These are phyloP conservation scores for Thielaviopsis euricoi DNA, from an alignment of 2,329 filamentous ascomycete species.

Conservation along the genomic window DNA sequence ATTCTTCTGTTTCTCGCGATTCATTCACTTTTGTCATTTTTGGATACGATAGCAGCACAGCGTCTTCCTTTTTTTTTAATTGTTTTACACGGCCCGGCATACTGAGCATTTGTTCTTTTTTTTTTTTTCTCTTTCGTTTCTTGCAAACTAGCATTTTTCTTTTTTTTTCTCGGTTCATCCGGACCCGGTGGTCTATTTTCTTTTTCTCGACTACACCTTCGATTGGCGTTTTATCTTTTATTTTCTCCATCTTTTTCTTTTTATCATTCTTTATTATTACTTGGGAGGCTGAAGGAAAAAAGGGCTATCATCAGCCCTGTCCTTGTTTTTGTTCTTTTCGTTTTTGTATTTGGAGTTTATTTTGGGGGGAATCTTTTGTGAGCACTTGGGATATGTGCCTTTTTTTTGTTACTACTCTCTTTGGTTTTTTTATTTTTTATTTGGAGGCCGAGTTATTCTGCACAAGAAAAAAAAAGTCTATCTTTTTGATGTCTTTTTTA, in stretches of 20 bases:
- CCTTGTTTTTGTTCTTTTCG: background rate
- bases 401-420: background rate
- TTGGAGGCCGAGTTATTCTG: background rate
- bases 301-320: background rate
- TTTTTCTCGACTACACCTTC: background rate
- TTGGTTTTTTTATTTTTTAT: background rate
- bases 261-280: background rate
- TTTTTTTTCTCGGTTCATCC: background rate
- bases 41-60: background rate
- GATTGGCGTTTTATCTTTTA: background rate
- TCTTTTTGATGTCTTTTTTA: background rate
- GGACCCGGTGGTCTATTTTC: background rate
- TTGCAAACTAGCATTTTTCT: background rate
- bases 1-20: background rate
- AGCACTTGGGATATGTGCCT: background rate
- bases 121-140: conserved; percentile 1
- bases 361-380: background rate
- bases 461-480: background rate
- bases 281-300: background rate
- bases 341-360: background rate
- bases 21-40: background rate
- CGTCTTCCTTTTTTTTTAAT: conserved; percentile 1
- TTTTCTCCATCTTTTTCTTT: background rate
- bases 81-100: conserved; percentile 2
- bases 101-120: background rate